Percentiles rank a stretch among this genome's conserved stretches.
phyloP scores from a whole-genome alignment of 1,284 basidiomycete species.

The Xerocomus nothofagi region DNA sequence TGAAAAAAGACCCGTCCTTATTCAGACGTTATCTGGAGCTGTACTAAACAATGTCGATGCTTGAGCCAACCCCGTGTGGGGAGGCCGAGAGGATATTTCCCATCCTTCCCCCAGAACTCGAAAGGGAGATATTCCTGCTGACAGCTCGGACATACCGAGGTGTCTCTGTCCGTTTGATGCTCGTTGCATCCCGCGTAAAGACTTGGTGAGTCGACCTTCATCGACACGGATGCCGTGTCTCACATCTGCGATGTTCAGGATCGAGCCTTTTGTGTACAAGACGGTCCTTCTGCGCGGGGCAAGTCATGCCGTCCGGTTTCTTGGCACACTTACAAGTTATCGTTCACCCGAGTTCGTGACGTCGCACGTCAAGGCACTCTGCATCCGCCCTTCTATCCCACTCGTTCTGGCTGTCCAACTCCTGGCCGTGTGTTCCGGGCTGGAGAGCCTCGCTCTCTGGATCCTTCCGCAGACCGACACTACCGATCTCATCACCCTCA shows the following conservation, averaged over 20 bases:
- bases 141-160: constrained; percentile 10
- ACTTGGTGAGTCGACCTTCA: constrained; percentile 15
- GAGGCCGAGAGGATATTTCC: background rate
- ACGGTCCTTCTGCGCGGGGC: constrained; percentile 8
- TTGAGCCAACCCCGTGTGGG: background rate
- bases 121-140: constrained; percentile 20
- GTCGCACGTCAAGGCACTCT: constrained; percentile 12
- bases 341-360: constrained; percentile 5
- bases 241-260: constrained; percentile 9
- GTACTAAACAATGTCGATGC: background rate
- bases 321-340: background rate
- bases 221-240: background rate
- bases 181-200: constrained; percentile 17
- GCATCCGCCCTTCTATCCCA: constrained; percentile 11
- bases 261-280: constrained; percentile 18
- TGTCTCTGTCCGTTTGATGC: constrained; percentile 12
- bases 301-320: constrained; percentile 9
- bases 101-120: constrained; percentile 21
- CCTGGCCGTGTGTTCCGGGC: constrained; percentile 14
- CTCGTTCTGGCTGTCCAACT: constrained; percentile 2
- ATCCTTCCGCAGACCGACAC: constrained; percentile 3
- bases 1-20: too few species aligned
- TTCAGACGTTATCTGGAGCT: too few species aligned
- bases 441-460: constrained; percentile 25
- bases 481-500: background rate